These are phyloP conservation scores for Rauvolfia tetraphylla DNA, from an alignment of 257 asterid species.

Conservation along the genomic window DNA sequence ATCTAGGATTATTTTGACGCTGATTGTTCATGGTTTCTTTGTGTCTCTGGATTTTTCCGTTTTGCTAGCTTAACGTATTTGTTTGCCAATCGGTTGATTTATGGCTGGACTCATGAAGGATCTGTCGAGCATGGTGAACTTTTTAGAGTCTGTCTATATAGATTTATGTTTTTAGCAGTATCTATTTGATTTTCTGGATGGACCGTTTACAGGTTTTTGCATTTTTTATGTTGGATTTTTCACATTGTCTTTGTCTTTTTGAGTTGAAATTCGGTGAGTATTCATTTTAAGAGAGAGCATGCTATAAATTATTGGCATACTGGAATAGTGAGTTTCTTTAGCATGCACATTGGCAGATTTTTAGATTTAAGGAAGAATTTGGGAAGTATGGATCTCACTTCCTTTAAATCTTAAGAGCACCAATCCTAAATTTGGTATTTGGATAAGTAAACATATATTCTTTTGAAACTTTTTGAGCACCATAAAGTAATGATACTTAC, in stretches of 20 bases:
- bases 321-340: neutral
- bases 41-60: neutral
- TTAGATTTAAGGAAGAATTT: neutral
- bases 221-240: neutral
- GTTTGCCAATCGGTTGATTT: neutral
- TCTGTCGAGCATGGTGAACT: neutral
- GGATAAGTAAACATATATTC: neutral
- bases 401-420: neutral
- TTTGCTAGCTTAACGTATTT: neutral
- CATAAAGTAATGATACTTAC: neutral
- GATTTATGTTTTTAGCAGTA: too few species aligned
- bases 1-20: conserved; percentile 1
- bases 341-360: neutral
- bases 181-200: neutral
- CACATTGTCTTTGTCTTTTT: neutral
- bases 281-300: neutral
- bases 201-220: neutral
- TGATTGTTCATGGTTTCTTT: neutral
- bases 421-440: neutral
- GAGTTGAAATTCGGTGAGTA: neutral
- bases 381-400: neutral
- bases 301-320: neutral
- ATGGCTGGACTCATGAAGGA: neutral
- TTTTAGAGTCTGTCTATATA: neutral
- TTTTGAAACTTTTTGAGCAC: neutral